Conservation (phyloP, 2,329 filamentous ascomycete species). For the Aspergillus spinulosporus region DNA sequence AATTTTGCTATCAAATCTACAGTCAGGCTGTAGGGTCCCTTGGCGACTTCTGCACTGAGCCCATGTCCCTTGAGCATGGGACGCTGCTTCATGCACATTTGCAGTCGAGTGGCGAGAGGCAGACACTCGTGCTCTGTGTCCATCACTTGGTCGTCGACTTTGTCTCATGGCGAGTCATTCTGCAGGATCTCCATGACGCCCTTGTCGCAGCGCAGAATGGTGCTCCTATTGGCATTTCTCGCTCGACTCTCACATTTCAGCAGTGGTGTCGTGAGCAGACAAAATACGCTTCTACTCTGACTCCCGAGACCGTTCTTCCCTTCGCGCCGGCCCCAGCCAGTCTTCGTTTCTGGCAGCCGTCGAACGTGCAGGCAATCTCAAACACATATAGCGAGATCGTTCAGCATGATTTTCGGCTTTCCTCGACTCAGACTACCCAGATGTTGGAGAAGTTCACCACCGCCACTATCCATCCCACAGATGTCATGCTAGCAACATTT, state of each 20-base stretch:
- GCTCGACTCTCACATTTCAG: slow-evolving; percentile 6
- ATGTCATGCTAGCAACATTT: slow-evolving; percentile 15
- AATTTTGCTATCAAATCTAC: not conserved
- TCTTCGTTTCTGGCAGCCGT: slow-evolving; percentile 3
- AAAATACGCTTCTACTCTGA: not conserved
- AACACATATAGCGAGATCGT: not conserved
- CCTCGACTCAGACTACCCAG: not conserved
- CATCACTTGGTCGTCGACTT: slow-evolving; percentile 13
- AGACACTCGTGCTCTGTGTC: slow-evolving; percentile 5
- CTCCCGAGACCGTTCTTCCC: not conserved
- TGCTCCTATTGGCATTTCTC: not conserved
- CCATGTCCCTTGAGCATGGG: slow-evolving; percentile 9
- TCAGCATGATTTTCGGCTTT: not conserved
- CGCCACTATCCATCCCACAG: slow-evolving; percentile 4
- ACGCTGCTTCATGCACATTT: slow-evolving; percentile 8
- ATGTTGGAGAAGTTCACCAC: slow-evolving; percentile 9
- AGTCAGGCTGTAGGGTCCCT: not conserved
- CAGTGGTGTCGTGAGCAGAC: slow-evolving; percentile 9
- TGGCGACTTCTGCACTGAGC: slow-evolving; percentile 1
- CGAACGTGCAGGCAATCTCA: too few species aligned
- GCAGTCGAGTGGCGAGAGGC: not conserved
- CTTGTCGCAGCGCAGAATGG: not conserved
- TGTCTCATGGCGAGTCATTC: slow-evolving; percentile 13
- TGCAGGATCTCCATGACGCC: slow-evolving; percentile 8
- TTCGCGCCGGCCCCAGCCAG: not conserved